These are phyloP conservation scores for Paspalum vaginatum DNA, from an alignment of 176 grass and related monocot genomes.

Conservation along the genomic window DNA sequence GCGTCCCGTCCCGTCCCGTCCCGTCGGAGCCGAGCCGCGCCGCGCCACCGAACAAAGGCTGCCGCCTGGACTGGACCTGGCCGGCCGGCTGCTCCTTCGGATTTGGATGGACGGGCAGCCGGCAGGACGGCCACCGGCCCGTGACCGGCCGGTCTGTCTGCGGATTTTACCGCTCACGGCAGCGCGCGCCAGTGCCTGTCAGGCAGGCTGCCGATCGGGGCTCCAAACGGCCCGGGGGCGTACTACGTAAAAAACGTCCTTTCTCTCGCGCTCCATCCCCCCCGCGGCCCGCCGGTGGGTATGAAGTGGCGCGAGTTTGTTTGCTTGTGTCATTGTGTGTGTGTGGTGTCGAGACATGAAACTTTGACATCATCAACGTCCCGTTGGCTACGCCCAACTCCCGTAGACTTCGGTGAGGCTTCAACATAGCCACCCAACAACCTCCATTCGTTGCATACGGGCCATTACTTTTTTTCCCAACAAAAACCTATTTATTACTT, in stretches of 20 bases:
- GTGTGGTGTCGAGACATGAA: too few species aligned
- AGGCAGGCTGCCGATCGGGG: not conserved
- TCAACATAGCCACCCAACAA: too few species aligned
- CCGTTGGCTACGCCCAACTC: too few species aligned
- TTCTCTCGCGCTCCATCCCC: not conserved
- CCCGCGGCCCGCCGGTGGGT: not conserved
- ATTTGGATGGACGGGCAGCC: not conserved
- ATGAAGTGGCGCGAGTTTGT: not conserved
- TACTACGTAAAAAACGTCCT: not conserved
- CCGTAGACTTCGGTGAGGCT: too few species aligned
- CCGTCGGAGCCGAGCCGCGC: not conserved
- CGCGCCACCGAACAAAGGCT: conserved; percentile 30
- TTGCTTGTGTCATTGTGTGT: not conserved
- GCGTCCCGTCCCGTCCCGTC: conserved; percentile 33
- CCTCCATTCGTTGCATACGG: too few species aligned
- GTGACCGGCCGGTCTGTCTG: conserved; percentile 17
- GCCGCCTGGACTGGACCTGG: not conserved
- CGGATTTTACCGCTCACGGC: conserved; percentile 49
- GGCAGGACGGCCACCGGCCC: not conserved
- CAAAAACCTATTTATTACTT: too few species aligned
- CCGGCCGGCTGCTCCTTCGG: not conserved
- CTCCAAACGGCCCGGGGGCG: not conserved
- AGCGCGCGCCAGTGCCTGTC: not conserved
- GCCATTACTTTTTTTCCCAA: too few species aligned
- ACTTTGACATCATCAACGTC: too few species aligned